Conservation (phyloP, 2,329 filamentous ascomycete species). For the Colletotrichum sp. region DNA sequence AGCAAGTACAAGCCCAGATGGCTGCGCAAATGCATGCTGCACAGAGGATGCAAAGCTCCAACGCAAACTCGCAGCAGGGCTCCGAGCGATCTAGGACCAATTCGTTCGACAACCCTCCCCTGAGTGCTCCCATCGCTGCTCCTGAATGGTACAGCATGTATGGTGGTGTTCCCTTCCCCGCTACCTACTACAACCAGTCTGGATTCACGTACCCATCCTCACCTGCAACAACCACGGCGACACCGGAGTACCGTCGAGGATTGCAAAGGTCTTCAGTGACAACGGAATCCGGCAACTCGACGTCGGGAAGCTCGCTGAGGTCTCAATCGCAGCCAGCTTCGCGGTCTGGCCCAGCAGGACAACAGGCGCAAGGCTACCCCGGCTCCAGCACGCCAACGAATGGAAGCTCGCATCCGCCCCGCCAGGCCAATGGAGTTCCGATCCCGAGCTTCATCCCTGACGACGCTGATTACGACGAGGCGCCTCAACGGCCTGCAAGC, state of each 20-base stretch:
- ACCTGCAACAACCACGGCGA: conserved; percentile 48
- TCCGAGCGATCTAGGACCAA: conserved; percentile 63
- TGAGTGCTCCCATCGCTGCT: conserved; percentile 59
- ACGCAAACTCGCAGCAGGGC: conserved; percentile 26
- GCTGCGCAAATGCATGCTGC: conserved; percentile 21
- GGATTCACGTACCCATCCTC: conserved; percentile 63
- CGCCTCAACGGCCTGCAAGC: conserved; percentile 40
- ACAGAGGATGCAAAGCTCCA: conserved; percentile 18
- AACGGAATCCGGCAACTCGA: conserved; percentile 51
- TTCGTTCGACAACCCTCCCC: conserved; percentile 66
- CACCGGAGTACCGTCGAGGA: conserved; percentile 60
- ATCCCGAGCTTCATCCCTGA: conserved; percentile 64
- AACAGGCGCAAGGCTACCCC: conserved; percentile 15
- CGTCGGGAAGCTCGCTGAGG: conserved; percentile 61
- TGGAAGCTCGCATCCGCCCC: conserved; percentile 24
- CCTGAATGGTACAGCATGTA: conserved; percentile 62
- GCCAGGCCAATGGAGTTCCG: conserved; percentile 52
- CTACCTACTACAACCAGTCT: conserved; percentile 52
- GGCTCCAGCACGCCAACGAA: conserved; percentile 7
- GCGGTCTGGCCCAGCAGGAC: conserved; percentile 34
- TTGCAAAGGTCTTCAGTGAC: conserved; percentile 58
- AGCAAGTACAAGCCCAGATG: conserved; percentile 23
- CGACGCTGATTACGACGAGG: conserved; percentile 55
- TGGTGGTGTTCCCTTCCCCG: conserved; percentile 36
- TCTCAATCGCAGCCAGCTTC: conserved; percentile 72